A percentile compares a stretch with the other conserved stretches of the same genome.
phyloP scores from a whole-genome alignment of 1,284 basidiomycete species.

The Naganishia sp. region DNA sequence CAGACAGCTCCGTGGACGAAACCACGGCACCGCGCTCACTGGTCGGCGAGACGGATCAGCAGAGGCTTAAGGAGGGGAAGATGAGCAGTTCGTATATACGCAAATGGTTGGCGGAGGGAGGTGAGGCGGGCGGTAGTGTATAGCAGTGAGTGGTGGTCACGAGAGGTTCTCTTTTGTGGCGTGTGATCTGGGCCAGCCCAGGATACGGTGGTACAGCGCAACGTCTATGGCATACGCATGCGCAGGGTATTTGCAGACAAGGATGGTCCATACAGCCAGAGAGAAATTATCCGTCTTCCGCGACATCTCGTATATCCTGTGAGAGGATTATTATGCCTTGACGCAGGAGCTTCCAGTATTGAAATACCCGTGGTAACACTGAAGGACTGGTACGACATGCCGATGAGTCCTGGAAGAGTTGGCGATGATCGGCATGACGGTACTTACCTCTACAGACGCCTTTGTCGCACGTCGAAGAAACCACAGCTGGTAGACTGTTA shows the following conservation, averaged over 20 bases:
- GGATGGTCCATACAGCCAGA: no score
- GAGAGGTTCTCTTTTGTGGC: not conserved
- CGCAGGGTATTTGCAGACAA: no score
- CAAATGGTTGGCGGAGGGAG: slow-evolving; percentile 64
- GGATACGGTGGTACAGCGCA: no score
- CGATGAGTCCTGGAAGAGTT: not conserved
- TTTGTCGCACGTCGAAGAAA: slow-evolving; percentile 67
- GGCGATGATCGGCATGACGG: slow-evolving; percentile 1
- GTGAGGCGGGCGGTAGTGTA: slow-evolving; percentile 3
- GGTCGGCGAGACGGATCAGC: slow-evolving; percentile 63
- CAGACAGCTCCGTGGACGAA: not conserved
- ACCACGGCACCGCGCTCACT: slow-evolving; percentile 27
- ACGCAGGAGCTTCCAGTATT: slow-evolving; percentile 25
- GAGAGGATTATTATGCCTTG: not conserved
- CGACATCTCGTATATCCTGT: not conserved
- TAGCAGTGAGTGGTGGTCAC: slow-evolving; percentile 2
- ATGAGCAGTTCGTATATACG: slow-evolving; percentile 89
- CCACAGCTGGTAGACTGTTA: slow-evolving; percentile 63
- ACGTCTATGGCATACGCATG: no score
- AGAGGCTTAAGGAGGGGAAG: slow-evolving; percentile 71
- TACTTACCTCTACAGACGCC: slow-evolving; percentile 63
- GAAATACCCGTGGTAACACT: slow-evolving; percentile 1
- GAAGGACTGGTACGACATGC: not conserved
- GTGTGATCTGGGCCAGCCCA: not conserved
- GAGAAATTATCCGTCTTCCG: not conserved